phyloP scores from a whole-genome alignment of 768 basidiomycete genomes.

The Leucocoprinus birnbaumii region DNA sequence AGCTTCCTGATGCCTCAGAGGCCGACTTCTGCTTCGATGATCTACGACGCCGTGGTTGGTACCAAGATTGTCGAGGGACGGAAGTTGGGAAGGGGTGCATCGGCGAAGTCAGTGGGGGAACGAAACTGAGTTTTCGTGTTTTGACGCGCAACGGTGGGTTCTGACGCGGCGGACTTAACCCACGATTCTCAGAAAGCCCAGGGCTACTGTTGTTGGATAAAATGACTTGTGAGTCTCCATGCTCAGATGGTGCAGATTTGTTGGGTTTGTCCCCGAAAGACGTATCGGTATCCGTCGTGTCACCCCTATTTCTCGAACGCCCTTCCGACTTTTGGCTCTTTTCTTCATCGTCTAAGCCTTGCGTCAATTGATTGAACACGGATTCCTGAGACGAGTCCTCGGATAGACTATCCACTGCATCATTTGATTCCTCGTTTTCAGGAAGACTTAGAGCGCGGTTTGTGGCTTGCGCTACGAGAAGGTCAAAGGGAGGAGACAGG shows the following conservation, averaged over 20 bases:
- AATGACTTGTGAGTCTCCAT: too few species aligned
- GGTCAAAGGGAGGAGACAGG: constrained; percentile 12
- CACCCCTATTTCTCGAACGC: background rate
- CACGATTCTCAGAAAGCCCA: background rate
- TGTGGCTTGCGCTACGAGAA: constrained; percentile 14
- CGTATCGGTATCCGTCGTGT: background rate
- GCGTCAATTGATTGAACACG: constrained; percentile 50
- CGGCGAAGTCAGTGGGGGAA: background rate
- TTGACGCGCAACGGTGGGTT: background rate
- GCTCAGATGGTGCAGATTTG: too few species aligned
- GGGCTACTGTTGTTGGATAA: too few species aligned
- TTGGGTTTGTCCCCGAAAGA: background rate
- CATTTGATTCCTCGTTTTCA: constrained; percentile 1
- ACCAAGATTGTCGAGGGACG: constrained; percentile 4
- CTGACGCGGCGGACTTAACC: background rate
- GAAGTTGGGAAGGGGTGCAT: background rate
- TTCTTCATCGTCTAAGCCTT: constrained; percentile 25
- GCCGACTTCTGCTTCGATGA: background rate
- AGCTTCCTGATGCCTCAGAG: background rate
- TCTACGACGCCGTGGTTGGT: constrained; percentile 1
- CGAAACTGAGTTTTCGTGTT: background rate
- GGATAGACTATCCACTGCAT: constrained; percentile 9
- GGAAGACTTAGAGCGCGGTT: background rate
- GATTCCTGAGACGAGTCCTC: constrained; percentile 28
- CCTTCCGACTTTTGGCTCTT: constrained; percentile 1